A percentile compares a stretch with the other conserved stretches of the same genome.
Conservation (phyloP, 2,329 filamentous ascomycete species). For the Xylaria sp. region DNA sequence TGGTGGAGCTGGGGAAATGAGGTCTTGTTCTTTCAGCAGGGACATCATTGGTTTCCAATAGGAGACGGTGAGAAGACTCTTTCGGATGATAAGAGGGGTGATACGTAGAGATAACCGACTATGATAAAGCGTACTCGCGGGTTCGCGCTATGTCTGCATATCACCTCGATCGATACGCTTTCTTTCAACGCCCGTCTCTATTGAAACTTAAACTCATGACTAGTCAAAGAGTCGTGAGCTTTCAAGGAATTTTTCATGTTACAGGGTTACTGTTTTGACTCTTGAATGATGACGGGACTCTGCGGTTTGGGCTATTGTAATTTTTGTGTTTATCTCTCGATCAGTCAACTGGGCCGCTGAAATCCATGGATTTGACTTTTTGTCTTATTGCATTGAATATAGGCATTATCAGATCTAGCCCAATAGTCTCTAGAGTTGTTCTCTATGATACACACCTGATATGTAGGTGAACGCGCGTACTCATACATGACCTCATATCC, state of each 20-base stretch:
- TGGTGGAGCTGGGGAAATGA: constrained; percentile 85
- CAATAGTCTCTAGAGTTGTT: background rate
- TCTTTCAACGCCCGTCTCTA: no score
- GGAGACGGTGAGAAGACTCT: constrained; percentile 3
- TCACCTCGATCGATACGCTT: background rate
- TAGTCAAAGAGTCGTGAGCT: no score
- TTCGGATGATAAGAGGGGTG: background rate
- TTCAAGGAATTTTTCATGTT: no score
- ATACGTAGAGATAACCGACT: background rate
- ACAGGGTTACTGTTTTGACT: no score
- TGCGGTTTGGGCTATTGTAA: background rate
- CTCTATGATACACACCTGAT: constrained; percentile 11
- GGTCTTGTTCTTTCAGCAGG: constrained; percentile 70
- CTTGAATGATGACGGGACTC: no score
- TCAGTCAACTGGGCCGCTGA: background rate
- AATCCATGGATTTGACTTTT: background rate
- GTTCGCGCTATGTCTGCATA: constrained; percentile 13
- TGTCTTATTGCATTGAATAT: background rate
- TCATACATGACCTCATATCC: constrained; percentile 12
- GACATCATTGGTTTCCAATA: constrained; percentile 53
- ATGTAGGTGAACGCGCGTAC: constrained; percentile 6
- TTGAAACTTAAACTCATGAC: no score
- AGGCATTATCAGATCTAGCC: background rate
- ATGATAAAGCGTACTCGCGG: constrained; percentile 9
- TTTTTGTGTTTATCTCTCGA: background rate